phyloP scores from a whole-genome alignment of 2,329 filamentous ascomycete genomes.

The Cercospora zeae-maydis region DNA sequence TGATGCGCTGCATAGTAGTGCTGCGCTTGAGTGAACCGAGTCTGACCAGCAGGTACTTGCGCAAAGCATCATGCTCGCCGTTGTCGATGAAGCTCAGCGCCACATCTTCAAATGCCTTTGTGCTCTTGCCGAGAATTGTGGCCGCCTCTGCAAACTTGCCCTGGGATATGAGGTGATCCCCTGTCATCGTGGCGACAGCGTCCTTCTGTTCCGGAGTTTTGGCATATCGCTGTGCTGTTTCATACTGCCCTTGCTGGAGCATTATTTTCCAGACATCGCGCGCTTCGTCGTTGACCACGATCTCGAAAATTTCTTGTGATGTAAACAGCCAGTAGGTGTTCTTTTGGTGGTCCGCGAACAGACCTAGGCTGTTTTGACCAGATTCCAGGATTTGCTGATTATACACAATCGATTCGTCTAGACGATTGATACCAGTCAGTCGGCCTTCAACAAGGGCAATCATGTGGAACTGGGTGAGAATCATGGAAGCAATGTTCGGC shows the following conservation, averaged over 20 bases:
- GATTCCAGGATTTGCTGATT: constrained; percentile 81
- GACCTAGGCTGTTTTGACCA: constrained; percentile 73
- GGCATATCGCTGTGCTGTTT: constrained; percentile 81
- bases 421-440: constrained; percentile 78
- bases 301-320: constrained; percentile 83
- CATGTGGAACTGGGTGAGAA: constrained; percentile 91
- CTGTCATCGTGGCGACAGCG: constrained; percentile 84
- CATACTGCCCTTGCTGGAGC: constrained; percentile 81
- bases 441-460: constrained; percentile 77
- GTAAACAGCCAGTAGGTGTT: constrained; percentile 98
- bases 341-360: constrained; percentile 87
- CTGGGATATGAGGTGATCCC: constrained; percentile 79
- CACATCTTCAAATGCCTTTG: constrained; percentile 95
- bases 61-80: constrained; percentile 81
- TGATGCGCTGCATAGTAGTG: constrained; percentile 84
- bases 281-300: constrained; percentile 85
- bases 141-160: constrained; percentile 83
- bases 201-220: constrained; percentile 78
- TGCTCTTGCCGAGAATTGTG: constrained; percentile 86
- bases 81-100: constrained; percentile 87
- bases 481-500: constrained; percentile 73
- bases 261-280: constrained; percentile 94
- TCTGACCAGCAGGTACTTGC: constrained; percentile 85
- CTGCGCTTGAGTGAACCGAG: constrained; percentile 76
- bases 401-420: constrained; percentile 81